A percentile compares a stretch with the other conserved stretches of the same genome.
Conservation (phyloP, 2,329 filamentous ascomycete genomes). For the Fusarium sp. region DNA sequence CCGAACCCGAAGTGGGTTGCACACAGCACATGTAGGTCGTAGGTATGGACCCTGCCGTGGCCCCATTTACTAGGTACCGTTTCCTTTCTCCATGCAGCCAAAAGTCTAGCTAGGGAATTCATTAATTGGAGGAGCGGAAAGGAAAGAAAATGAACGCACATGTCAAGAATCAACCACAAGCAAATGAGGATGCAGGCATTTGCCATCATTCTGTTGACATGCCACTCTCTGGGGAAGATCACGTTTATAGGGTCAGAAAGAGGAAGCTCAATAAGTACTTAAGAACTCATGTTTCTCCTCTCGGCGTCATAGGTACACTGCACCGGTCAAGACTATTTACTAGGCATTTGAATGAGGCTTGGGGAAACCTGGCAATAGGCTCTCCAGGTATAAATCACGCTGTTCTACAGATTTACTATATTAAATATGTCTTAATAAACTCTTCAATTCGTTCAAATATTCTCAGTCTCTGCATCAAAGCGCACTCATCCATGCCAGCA, state of each 20-base stretch:
- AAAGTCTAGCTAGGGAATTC: neutral
- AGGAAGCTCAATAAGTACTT: constrained; percentile 15
- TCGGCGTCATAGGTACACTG: constrained; percentile 35
- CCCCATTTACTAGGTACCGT: constrained; percentile 36
- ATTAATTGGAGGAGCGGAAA: neutral
- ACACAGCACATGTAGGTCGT: constrained; percentile 22
- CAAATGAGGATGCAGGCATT: constrained; percentile 43
- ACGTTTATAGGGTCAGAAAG: constrained; percentile 12
- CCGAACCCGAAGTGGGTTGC: constrained; percentile 36
- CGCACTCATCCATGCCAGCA: constrained; percentile 1
- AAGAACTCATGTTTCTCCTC: constrained; percentile 8
- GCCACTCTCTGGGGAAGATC: constrained; percentile 33
- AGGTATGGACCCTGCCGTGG: constrained; percentile 39
- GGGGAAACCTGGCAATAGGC: neutral
- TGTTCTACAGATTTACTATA: constrained; percentile 6
- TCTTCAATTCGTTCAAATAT: constrained; percentile 12
- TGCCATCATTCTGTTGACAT: constrained; percentile 44
- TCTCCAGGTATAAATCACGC: neutral
- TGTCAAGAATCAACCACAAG: constrained; percentile 44
- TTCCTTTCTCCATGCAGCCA: constrained; percentile 19
- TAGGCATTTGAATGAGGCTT: neutral
- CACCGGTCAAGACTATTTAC: neutral
- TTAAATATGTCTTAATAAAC: neutral
- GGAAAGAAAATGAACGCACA: constrained; percentile 35
- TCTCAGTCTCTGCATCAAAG: neutral